Base-by-base conservation (phyloP, 805 yeast species). In the Suhomyces pyralidae region DNA sequence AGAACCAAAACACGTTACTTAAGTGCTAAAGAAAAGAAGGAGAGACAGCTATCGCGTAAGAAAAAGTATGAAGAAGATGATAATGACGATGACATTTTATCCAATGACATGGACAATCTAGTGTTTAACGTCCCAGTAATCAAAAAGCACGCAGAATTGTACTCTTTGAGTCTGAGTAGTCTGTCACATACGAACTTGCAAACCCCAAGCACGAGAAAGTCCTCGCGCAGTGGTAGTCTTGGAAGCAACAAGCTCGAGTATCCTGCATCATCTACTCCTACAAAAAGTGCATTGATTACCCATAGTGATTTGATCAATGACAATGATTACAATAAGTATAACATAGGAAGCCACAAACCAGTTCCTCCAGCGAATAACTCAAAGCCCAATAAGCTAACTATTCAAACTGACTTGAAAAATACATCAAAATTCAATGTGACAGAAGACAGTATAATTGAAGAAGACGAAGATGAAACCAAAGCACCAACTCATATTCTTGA, bases 81-180 rank as follows among this genome's bases (percentile, higher is more conserved):
- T 46, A 66, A 67, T 55, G 78, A 73, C 49, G 79, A 74, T 48
- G 76, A 70, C 34, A 68, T 74, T 25, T 55, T 72, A 28, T 55
- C 67, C 10, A 68, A 69, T 53, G 78, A 74, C 55, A 55, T 73
- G 48, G 75, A 71, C 49, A 47, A 53, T 45, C 61, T 74, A 46
- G 74, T 73, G 10, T 75, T 76, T 57, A 76, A 76, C 54, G 79
- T 76, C 17, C 80, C 80, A 1, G 68, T 76, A 9, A 69, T 75
- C 20, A 66, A 65, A 49, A 69, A 67, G 52, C 70, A 69, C 52
- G 67, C 67, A 40, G 73, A 71, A 42, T 52, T 73, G 28, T 73
- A 66, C 52, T 49, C 61, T 43, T 54, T 71, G 45, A 69, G 66
- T 53, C 54, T 63, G 48, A 53, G 62, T 46, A 55, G 55, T 12